Conservation (phyloP, 192 early-diverging fungal genomes). For the Kickxella alabastrina region DNA sequence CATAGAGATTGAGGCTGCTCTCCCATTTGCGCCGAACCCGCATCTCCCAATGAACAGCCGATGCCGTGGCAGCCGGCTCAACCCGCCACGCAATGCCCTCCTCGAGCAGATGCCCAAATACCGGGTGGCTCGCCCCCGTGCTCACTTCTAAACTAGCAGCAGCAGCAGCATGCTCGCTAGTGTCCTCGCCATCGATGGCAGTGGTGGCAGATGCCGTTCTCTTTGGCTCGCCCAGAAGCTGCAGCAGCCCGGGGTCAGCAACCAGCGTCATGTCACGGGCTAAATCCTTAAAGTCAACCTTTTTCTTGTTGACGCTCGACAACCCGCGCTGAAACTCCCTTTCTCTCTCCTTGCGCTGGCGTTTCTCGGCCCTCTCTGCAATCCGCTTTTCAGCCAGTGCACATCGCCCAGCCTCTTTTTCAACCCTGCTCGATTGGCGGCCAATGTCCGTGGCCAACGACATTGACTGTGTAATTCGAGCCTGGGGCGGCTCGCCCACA, state of each 20-base stretch:
- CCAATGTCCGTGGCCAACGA: neutral
- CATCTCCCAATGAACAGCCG: conserved; percentile 30
- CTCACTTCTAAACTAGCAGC: neutral
- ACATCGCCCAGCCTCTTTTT: neutral
- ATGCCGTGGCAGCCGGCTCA: neutral
- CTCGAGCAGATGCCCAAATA: conserved; percentile 5
- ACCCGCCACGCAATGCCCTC: conserved; percentile 7
- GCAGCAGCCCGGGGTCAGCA: conserved; percentile 10
- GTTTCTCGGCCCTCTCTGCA: neutral
- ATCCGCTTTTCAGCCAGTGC: neutral
- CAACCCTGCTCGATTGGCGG: neutral
- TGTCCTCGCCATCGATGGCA: too few relatives aligned
- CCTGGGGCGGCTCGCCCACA: neutral
- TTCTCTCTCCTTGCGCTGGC: neutral
- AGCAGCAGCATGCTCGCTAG: too few relatives aligned
- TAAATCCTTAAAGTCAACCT: conserved; percentile 7
- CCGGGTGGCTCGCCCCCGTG: neutral
- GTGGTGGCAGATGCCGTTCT: neutral
- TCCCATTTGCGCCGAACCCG: conserved; percentile 30
- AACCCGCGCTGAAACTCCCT: neutral
- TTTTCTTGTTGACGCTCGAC: conserved; percentile 8
- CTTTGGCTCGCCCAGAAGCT: neutral
- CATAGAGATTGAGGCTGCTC: conserved; percentile 8
- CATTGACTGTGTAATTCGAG: neutral
- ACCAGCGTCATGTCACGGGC: conserved; percentile 29